Evolutionary conservation across 305 asterid species (phyloP).

Genomic region (Rubia peregrina): DNA sequence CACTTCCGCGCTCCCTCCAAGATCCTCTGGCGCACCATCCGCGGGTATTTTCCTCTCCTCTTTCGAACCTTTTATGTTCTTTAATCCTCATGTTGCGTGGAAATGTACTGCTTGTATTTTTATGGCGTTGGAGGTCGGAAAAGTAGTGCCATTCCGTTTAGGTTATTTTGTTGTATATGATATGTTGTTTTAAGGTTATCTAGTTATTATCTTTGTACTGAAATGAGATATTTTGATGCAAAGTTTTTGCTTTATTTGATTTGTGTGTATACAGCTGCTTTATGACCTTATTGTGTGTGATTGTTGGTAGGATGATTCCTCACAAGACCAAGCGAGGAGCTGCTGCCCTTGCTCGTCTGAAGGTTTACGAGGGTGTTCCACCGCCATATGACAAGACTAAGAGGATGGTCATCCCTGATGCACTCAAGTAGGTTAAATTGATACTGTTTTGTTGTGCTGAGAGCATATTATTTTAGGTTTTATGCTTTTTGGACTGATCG

Average conservation of each 20-base stretch:
- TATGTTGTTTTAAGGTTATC: no score
- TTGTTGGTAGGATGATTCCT: conserved; percentile 67
- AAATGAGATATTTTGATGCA: no score
- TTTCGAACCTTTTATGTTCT: not conserved
- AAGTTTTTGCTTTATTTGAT: no score
- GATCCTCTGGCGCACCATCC: conserved; percentile 50
- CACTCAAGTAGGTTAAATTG: conserved; percentile 60
- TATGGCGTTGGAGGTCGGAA: not conserved
- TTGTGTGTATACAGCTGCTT: no score
- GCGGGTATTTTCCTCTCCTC: conserved; percentile 29
- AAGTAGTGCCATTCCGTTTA: no score
- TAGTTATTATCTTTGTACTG: no score
- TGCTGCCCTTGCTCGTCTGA: conserved; percentile 92
- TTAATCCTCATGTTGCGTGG: not conserved
- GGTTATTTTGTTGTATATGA: no score
- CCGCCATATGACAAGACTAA: conserved; percentile 89
- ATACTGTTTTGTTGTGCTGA: not conserved
- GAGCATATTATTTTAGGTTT: not conserved
- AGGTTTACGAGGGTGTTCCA: conserved; percentile 89
- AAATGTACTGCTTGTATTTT: not conserved
- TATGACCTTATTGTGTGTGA: not conserved
- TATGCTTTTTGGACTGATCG: not conserved
- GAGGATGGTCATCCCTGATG: conserved; percentile 95
- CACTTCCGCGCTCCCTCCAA: conserved; percentile 52
- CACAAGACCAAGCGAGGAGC: conserved; percentile 97